phyloP scores from a whole-genome alignment of 75 land plant species.

The Picea glauca region DNA sequence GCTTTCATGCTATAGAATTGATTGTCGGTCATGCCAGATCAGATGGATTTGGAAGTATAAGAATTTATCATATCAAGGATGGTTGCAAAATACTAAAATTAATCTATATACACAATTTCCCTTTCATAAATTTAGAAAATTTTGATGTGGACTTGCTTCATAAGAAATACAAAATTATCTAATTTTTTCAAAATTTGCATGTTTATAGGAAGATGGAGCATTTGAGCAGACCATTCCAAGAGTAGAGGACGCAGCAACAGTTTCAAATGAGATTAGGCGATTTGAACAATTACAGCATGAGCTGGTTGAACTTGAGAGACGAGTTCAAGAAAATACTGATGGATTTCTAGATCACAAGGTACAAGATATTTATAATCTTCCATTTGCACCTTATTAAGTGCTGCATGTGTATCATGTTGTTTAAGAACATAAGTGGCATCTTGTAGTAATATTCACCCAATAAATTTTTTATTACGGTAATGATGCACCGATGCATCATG shows the following conservation, averaged over 20 bases:
- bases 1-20: not conserved
- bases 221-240: conserved; percentile 15
- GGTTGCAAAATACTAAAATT: not conserved
- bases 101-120: not conserved
- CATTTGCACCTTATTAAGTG: not conserved
- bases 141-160: conserved; percentile 2
- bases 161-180: not conserved
- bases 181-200: not conserved
- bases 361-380: not conserved
- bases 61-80: not conserved
- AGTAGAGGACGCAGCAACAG: conserved; percentile 26
- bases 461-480: too few species aligned
- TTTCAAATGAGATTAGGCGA: conserved; percentile 53
- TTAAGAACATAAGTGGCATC: not conserved
- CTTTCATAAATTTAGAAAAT: too few species aligned
- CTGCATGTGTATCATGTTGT: not conserved
- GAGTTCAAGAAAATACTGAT: conserved; percentile 66
- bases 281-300: conserved; percentile 75
- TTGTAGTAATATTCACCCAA: too few species aligned
- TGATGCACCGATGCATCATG: too few species aligned
- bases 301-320: conserved; percentile 70
- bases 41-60: not conserved
- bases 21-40: not conserved
- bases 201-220: conserved; percentile 36
- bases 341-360: conserved; percentile 36